These are phyloP conservation scores for Jasminum sambac DNA, from an alignment of 257 asterid genomes.

Conservation along the genomic window DNA sequence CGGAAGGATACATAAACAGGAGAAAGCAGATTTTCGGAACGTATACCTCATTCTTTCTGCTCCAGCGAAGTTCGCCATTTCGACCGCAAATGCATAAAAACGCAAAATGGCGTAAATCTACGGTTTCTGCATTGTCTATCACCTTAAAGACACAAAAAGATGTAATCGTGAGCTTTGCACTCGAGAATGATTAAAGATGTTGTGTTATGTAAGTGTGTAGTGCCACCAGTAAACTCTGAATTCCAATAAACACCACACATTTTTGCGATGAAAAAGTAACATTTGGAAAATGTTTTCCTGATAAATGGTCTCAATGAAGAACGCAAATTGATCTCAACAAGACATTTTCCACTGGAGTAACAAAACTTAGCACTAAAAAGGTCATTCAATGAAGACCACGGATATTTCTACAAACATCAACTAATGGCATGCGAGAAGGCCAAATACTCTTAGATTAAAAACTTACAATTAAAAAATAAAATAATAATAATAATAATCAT, in stretches of 20 bases:
- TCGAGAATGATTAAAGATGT: not conserved
- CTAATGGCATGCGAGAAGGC: not conserved
- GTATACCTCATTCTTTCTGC: slow-evolving; percentile 72
- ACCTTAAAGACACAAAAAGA: slow-evolving; percentile 43
- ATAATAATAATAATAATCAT: too few relatives aligned
- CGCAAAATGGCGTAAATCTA: slow-evolving; percentile 89
- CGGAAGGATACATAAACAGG: slow-evolving; percentile 13
- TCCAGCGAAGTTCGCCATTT: slow-evolving; percentile 88
- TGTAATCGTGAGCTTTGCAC: slow-evolving; percentile 6
- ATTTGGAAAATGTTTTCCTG: not conserved
- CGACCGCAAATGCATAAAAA: slow-evolving; percentile 86
- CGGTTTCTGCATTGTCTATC: slow-evolving; percentile 67
- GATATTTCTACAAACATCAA: slow-evolving; percentile 1
- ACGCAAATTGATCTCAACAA: not conserved
- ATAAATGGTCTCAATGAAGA: not conserved
- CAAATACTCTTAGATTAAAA: not conserved
- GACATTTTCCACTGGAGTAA: not conserved
- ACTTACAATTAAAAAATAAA: not conserved
- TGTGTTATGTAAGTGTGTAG: not conserved
- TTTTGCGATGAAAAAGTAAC: not conserved
- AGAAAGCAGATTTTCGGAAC: slow-evolving; percentile 11
- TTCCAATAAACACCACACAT: not conserved
- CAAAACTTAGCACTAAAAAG: not conserved
- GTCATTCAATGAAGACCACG: not conserved
- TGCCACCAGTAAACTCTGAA: not conserved